Evolutionary conservation across 441 rosid species (phyloP).

Genomic region (Adansonia grandidieri): DNA sequence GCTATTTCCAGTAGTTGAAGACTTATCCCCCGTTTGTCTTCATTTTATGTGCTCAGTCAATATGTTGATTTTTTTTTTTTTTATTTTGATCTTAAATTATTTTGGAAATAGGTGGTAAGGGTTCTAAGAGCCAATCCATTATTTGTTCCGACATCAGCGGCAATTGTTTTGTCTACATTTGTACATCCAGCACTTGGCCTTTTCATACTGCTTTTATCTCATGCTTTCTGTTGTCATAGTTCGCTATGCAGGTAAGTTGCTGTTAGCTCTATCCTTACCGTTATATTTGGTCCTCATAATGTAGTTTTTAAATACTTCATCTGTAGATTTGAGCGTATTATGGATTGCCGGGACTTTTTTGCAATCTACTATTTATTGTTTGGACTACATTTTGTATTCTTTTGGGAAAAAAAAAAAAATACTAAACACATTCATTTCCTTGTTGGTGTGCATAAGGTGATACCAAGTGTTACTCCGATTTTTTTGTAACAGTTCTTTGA

Average conservation of each 20-base stretch:
- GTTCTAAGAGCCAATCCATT: constrained; percentile 64
- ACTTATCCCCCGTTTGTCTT: constrained; percentile 19
- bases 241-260: constrained; percentile 75
- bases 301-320: constrained; percentile 1
- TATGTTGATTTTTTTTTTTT: constrained; percentile 26
- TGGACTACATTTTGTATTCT: constrained; percentile 3
- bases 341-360: constrained; percentile 5
- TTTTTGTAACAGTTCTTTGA: constrained; percentile 63
- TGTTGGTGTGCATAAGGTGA: constrained; percentile 27
- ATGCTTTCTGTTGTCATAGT: constrained; percentile 74
- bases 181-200: constrained; percentile 96
- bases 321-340: constrained; percentile 12
- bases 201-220: constrained; percentile 60
- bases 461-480: constrained; percentile 40
- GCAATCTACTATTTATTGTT: neutral
- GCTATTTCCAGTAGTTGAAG: constrained; percentile 16
- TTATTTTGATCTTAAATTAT: constrained; percentile 20
- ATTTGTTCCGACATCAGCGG: constrained; percentile 55
- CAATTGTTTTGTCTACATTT: constrained; percentile 66
- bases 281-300: constrained; percentile 26
- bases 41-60: constrained; percentile 13
- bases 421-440: neutral
- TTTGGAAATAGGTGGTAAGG: constrained; percentile 70
- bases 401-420: neutral
- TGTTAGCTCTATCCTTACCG: neutral